These are phyloP conservation scores for Exophiala mesophila DNA, from an alignment of 2,329 filamentous ascomycete genomes.

Conservation along the genomic window DNA sequence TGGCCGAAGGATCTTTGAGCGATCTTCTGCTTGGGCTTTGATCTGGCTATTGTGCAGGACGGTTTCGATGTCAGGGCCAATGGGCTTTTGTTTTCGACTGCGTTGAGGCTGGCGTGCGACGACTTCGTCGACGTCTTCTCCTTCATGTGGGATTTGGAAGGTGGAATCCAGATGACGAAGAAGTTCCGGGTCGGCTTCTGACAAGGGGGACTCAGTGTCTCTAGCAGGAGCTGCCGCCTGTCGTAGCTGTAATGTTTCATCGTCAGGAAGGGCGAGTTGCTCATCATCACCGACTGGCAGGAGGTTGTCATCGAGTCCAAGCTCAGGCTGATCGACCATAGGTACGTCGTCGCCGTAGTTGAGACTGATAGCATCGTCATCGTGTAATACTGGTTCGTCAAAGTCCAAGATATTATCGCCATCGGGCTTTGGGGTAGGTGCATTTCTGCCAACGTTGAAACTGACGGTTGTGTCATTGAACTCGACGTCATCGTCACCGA, in stretches of 20 bases:
- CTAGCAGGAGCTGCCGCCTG: slow-evolving; percentile 35
- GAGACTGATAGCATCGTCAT: slow-evolving; percentile 50
- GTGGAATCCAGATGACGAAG: slow-evolving; percentile 62
- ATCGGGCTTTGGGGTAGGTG: slow-evolving; percentile 60
- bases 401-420: slow-evolving; percentile 57
- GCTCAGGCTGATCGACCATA: slow-evolving; percentile 34
- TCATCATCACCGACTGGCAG: slow-evolving; percentile 51
- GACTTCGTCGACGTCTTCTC: slow-evolving; percentile 49
- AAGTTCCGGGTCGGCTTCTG: slow-evolving; percentile 47
- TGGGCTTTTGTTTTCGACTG: slow-evolving; percentile 72
- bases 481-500: slow-evolving; percentile 63
- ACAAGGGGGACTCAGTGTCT: slow-evolving; percentile 51
- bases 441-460: slow-evolving; percentile 88
- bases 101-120: slow-evolving; percentile 63
- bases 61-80: slow-evolving; percentile 76
- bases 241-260: slow-evolving; percentile 45
- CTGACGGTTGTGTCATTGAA: slow-evolving; percentile 62
- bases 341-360: slow-evolving; percentile 47
- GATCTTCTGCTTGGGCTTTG: slow-evolving; percentile 79
- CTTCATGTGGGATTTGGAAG: slow-evolving; percentile 47
- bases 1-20: slow-evolving; percentile 77
- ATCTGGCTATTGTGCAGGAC: slow-evolving; percentile 72
- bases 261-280: slow-evolving; percentile 36
- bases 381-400: slow-evolving; percentile 50
- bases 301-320: slow-evolving; percentile 56